These are phyloP conservation scores for Hemileccinum rubropunctum DNA, from an alignment of 768 basidiomycete species.

Conservation along the genomic window DNA sequence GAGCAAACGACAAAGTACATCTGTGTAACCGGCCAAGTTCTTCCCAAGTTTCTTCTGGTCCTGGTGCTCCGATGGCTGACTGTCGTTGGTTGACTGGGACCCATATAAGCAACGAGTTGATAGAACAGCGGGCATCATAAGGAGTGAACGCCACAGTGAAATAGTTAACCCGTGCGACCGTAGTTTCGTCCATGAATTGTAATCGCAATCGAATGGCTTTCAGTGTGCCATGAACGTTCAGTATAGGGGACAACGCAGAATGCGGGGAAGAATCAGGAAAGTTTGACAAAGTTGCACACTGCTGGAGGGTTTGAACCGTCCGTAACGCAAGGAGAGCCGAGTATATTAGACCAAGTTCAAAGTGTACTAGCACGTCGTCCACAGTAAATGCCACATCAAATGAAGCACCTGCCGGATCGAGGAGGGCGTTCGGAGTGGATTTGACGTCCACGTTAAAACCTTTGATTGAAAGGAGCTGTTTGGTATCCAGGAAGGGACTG, in stretches of 20 bases:
- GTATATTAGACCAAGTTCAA: conserved; percentile 70
- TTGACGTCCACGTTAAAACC: conserved; percentile 29
- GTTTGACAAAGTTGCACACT: conserved; percentile 16
- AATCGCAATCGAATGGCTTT: conserved; percentile 48
- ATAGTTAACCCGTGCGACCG: conserved; percentile 38
- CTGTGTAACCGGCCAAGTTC: conserved; percentile 63
- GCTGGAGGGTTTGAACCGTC: conserved; percentile 43
- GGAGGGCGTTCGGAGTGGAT: conserved; percentile 11
- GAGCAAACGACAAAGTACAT: conserved; percentile 42
- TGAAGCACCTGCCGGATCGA: conserved; percentile 11
- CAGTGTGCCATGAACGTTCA: conserved; percentile 34
- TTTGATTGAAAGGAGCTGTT: conserved; percentile 45
- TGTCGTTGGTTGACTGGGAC: conserved; percentile 46
- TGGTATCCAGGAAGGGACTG: conserved; percentile 38
- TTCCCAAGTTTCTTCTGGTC: conserved; percentile 57
- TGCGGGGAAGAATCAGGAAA: conserved; percentile 16
- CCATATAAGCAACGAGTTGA: conserved; percentile 49
- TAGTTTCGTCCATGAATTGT: conserved; percentile 46
- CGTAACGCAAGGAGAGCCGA: conserved; percentile 60
- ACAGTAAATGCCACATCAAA: conserved; percentile 49
- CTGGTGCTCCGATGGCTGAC: conserved; percentile 30
- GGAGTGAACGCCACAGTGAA: conserved; percentile 18
- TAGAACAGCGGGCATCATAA: conserved; percentile 30
- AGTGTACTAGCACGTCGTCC: conserved; percentile 48
- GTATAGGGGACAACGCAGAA: conserved; percentile 11